phyloP scores from a whole-genome alignment of 352 stramenopile genomes.

The Globisporangium emineosum region DNA sequence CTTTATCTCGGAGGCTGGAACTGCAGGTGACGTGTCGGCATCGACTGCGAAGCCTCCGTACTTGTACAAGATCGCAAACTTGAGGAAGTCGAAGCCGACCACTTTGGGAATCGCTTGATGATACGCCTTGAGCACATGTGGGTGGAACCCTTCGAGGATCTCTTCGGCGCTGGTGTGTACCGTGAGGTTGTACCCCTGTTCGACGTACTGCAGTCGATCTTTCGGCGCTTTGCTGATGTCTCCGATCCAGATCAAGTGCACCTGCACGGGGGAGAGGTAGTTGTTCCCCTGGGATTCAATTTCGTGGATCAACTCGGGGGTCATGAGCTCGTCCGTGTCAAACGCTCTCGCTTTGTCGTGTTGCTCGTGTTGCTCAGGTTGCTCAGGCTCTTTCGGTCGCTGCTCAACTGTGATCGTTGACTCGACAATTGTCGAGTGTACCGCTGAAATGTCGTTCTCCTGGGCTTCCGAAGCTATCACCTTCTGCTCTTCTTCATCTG shows the following conservation, averaged over 20 bases:
- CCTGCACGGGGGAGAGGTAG: not conserved
- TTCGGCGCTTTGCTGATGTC: conserved; percentile 1
- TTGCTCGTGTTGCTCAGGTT: too few relatives aligned
- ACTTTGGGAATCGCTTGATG: conserved; percentile 8
- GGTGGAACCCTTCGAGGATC: conserved; percentile 17
- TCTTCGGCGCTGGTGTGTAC: conserved; percentile 10
- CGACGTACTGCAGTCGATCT: not conserved
- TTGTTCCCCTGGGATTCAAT: not conserved
- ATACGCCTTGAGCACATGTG: conserved; percentile 8
- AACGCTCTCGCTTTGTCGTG: not conserved
- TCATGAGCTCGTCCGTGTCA: conserved; percentile 8
- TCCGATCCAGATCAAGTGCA: conserved; percentile 19
- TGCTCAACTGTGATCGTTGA: too few relatives aligned
- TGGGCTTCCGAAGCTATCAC: not conserved
- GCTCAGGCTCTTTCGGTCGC: too few relatives aligned
- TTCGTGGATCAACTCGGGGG: not conserved
- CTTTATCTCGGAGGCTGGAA: conserved; percentile 1
- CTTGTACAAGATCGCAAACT: conserved; percentile 23
- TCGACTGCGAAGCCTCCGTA: conserved; percentile 14
- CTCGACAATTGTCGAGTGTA: not conserved
- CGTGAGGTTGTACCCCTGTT: conserved; percentile 13
- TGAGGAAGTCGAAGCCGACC: conserved; percentile 20
- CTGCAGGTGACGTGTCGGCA: conserved; percentile 14
- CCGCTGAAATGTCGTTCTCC: not conserved
- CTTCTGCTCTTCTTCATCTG: too few relatives aligned